These are phyloP conservation scores for Bolboschoenus planiculmis DNA, from an alignment of 176 grass and related monocot species.

Conservation along the genomic window DNA sequence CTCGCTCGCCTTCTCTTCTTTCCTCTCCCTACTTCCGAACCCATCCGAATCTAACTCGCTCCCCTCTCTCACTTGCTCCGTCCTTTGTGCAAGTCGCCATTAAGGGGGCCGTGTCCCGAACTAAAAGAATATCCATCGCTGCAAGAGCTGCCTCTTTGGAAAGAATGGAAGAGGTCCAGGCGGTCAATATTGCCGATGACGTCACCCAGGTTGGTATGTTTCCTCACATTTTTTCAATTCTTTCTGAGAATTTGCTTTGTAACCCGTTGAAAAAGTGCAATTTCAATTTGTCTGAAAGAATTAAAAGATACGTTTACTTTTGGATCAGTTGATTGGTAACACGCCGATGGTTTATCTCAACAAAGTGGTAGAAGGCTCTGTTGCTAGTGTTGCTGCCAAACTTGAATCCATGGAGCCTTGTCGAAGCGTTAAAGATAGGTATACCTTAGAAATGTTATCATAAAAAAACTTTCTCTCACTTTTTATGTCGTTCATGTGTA, in stretches of 20 bases:
- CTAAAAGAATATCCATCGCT: neutral
- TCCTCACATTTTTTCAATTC: neutral
- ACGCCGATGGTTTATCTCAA: constrained; percentile 98
- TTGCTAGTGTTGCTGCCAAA: constrained; percentile 87
- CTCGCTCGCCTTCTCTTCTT: constrained; percentile 41
- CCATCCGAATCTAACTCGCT: neutral
- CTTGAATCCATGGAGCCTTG: constrained; percentile 91
- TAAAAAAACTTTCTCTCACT: neutral
- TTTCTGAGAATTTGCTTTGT: neutral
- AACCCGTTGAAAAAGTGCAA: neutral
- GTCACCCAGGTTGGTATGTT: constrained; percentile 57
- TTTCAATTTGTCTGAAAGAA: neutral
- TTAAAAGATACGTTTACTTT: constrained; percentile 22
- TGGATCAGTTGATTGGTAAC: constrained; percentile 65
- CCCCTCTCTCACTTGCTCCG: constrained; percentile 9
- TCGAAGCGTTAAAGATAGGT: constrained; percentile 90
- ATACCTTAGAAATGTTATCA: neutral
- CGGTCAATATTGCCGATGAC: constrained; percentile 88
- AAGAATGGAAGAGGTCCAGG: constrained; percentile 44
- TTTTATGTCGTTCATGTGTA: neutral
- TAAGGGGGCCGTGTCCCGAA: constrained; percentile 16
- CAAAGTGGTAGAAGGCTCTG: constrained; percentile 71
- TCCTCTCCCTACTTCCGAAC: constrained; percentile 1
- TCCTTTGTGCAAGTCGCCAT: neutral
- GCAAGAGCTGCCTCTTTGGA: constrained; percentile 31